Conservation (phyloP, 805 yeast species). For the Ogataea glucozyma region DNA sequence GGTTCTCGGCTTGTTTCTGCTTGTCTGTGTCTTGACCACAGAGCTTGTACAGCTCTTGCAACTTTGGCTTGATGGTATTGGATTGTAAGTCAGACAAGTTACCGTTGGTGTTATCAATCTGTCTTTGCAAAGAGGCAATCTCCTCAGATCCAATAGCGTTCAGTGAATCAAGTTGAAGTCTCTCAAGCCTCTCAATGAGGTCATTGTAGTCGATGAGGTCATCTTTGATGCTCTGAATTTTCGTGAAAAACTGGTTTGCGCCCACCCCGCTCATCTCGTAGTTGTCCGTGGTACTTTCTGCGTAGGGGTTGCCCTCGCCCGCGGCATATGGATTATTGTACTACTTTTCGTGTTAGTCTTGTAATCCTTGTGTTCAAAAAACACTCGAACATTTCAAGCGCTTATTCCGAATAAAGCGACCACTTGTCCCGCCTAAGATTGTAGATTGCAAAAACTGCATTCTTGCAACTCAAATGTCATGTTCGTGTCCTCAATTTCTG, state of each 20-base stretch:
- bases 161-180: constrained; percentile 67
- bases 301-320: constrained; percentile 25
- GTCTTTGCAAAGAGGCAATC: constrained; percentile 66
- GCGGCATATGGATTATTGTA: constrained; percentile 29
- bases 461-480: not conserved
- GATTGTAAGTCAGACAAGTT: constrained; percentile 80
- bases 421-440: not conserved
- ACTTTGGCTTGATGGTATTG: constrained; percentile 64
- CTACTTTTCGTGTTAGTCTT: constrained; percentile 1
- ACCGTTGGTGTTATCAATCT: constrained; percentile 72
- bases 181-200: constrained; percentile 67
- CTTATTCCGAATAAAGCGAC: constrained; percentile 5
- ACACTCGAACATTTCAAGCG: not conserved
- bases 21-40: constrained; percentile 76
- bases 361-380: not conserved
- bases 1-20: constrained; percentile 86
- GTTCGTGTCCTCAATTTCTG: not conserved
- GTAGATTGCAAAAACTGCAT: not conserved
- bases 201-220: constrained; percentile 70
- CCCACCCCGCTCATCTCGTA: constrained; percentile 24
- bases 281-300: constrained; percentile 14
- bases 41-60: constrained; percentile 72
- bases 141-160: constrained; percentile 73
- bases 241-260: constrained; percentile 59
- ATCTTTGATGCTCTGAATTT: constrained; percentile 66